Evolutionary conservation across 345 rosid species (phyloP), one percentile per base, ranked within the genome.

Genomic region (Gossypium herbaceum): DNA sequence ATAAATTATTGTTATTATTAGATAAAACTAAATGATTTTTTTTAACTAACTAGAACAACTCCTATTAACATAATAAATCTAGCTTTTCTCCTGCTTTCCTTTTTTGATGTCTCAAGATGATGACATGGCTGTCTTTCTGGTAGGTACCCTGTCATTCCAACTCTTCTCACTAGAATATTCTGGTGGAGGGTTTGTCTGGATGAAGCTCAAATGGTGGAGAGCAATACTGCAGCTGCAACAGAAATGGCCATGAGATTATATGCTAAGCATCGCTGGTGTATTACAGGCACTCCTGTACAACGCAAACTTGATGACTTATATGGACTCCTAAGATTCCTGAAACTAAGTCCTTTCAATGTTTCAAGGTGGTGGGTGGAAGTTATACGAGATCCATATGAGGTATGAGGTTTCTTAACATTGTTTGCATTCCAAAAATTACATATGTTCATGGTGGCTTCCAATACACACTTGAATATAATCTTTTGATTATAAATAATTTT

Each of bases 151-250:
- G 97, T 94, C 25, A 82, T 84, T 84, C 97, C 98, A 45, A 92
- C 98, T 71, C 86, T 79, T 71, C 94, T 94, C 25, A 92, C 98
- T 73, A 85, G 98, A 82, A 88, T 94, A 86, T 86, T 79, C 82
- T 94, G 98, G 98, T 92, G 98, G 98, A 90, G 98, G 83, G 76
- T 92, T 80, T 94, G 98, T 85, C 85, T 94, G 84, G 98, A 94
- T 82, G 98, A 94, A 81, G 98, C 98, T 71, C 98, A 94, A 81
- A 92, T 94, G 98, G 98, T 94, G 81, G 98, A 94, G 86, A 91
- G 92, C 76, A 94, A 88, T 86, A 83, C 89, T 82, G 91, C 97
- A 71, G 92, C 95, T 77, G 98, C 98, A 50, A 81, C 98, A 77
- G 98, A 94, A 85, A 94, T 94, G 98, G 98, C 98, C 51, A 78